A percentile compares a stretch with the other conserved stretches of the same genome.
Conservation (phyloP, 768 basidiomycete genomes). For the Rhodotorula paludigena region DNA sequence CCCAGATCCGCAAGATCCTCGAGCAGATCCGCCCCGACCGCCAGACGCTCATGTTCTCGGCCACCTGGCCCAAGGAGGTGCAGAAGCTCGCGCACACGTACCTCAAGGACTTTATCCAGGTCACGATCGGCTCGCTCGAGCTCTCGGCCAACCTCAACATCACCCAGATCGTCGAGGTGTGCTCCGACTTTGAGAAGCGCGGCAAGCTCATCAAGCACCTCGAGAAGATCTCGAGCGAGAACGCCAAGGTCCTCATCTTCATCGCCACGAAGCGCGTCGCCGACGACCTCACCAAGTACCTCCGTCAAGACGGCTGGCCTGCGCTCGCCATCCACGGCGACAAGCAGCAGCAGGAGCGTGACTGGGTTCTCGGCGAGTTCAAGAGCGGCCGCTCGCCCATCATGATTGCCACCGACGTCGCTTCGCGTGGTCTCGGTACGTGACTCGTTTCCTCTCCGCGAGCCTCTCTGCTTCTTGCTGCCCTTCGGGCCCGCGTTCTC, state of each 20-base stretch:
- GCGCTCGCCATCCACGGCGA: conserved; percentile 91
- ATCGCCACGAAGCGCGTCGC: conserved; percentile 96
- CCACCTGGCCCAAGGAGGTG: conserved; percentile 99
- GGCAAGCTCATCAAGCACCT: conserved; percentile 93
- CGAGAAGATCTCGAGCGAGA: conserved; percentile 90
- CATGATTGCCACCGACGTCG: conserved; percentile 74
- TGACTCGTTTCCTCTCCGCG: conserved; percentile 25
- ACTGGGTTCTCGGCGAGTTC: conserved; percentile 69
- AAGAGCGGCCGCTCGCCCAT: conserved; percentile 96
- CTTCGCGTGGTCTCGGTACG: conserved; percentile 6
- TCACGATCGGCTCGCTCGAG: conserved; percentile 98
- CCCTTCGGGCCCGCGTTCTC: background rate
- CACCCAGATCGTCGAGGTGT: conserved; percentile 88
- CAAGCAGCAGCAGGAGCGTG: conserved; percentile 98
- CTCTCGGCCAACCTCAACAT: conserved; percentile 98
- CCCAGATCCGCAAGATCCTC: conserved; percentile 97
- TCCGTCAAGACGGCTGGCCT: conserved; percentile 99
- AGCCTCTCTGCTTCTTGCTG: too few species aligned
- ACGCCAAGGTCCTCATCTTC: conserved; percentile 98
- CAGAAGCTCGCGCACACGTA: conserved; percentile 97
- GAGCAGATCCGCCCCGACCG: conserved; percentile 85
- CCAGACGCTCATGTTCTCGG: conserved; percentile 97
- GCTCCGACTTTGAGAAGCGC: conserved; percentile 84
- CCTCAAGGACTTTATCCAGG: conserved; percentile 91
- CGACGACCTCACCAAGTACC: conserved; percentile 95